These are phyloP conservation scores for Coniosporium tulheliwenetii DNA, from an alignment of 2,329 filamentous ascomycete genomes.

Conservation along the genomic window DNA sequence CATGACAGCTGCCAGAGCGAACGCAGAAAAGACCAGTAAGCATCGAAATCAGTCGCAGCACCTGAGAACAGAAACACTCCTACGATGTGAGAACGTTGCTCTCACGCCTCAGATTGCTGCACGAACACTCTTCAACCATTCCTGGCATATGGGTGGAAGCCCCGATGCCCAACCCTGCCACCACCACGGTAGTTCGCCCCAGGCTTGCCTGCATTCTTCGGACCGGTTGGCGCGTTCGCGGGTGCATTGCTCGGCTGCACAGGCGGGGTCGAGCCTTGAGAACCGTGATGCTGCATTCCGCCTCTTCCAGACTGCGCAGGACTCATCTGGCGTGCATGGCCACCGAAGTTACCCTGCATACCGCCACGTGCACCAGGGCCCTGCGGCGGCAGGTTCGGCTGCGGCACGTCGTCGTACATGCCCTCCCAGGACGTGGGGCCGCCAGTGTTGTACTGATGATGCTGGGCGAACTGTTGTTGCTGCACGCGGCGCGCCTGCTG, in stretches of 20 bases:
- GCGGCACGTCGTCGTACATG: slow-evolving; percentile 93
- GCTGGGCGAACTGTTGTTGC: slow-evolving; percentile 18
- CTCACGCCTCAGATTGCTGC: background rate
- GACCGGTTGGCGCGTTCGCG: slow-evolving; percentile 79
- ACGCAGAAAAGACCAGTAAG: no score
- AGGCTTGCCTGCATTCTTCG: slow-evolving; percentile 84
- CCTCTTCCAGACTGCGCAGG: slow-evolving; percentile 3
- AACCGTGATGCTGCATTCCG: slow-evolving; percentile 6
- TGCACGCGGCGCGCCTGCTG: slow-evolving; percentile 43
- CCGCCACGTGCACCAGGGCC: slow-evolving; percentile 24
- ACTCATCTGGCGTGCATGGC: slow-evolving; percentile 14
- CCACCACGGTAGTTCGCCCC: slow-evolving; percentile 90
- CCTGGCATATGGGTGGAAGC: slow-evolving; percentile 59
- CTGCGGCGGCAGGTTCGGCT: slow-evolving; percentile 48
- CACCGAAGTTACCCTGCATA: slow-evolving; percentile 19
- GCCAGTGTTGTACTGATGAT: slow-evolving; percentile 23
- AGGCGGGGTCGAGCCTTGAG: slow-evolving; percentile 14
- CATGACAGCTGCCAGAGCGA: no score
- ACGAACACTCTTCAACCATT: background rate
- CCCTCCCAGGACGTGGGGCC: slow-evolving; percentile 87
- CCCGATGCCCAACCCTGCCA: slow-evolving; percentile 56
- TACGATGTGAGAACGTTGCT: no score
- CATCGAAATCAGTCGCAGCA: no score
- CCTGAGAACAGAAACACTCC: no score
- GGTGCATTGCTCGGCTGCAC: slow-evolving; percentile 34